phyloP scores from a whole-genome alignment of 371 early-diverging fungal genomes.

The Gilbertella persicaria region DNA sequence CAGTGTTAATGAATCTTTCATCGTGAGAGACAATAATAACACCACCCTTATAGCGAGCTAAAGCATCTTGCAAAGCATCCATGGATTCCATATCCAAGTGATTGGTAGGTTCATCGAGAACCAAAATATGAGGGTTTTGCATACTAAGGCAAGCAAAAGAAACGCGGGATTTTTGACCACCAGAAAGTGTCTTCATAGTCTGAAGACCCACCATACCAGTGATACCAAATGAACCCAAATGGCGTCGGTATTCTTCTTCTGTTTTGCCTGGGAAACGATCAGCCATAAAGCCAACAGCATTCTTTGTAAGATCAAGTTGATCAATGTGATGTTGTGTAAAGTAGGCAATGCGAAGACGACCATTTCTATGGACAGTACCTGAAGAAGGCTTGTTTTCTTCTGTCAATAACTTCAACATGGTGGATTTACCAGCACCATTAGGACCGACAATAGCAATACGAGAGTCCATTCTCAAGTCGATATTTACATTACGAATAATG shows the following conservation, averaged over 20 bases:
- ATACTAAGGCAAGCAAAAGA: conserved; percentile 95
- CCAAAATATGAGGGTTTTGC: conserved; percentile 92
- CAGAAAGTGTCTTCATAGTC: conserved; percentile 92
- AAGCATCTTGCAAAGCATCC: conserved; percentile 83
- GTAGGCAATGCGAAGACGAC: conserved; percentile 92
- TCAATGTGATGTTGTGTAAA: conserved; percentile 99
- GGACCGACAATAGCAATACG: conserved; percentile 95
- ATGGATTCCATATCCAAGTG: conserved; percentile 93
- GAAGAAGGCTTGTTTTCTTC: conserved; percentile 75
- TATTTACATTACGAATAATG: conserved; percentile 81
- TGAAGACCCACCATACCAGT: conserved; percentile 95
- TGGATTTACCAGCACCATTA: conserved; percentile 89
- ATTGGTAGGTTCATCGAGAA: conserved; percentile 95
- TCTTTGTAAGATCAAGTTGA: conserved; percentile 83
- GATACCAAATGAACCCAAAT: conserved; percentile 93
- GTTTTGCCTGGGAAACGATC: conserved; percentile 86
- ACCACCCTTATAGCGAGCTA: conserved; percentile 84
- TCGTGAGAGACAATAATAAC: conserved; percentile 95
- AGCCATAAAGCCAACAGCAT: conserved; percentile 88
- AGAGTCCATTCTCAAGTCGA: conserved; percentile 95
- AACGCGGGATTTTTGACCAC: conserved; percentile 98
- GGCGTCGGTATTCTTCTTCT: conserved; percentile 95
- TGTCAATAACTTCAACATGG: conserved; percentile 89
- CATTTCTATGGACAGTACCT: conserved; percentile 88
- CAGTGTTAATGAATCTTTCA: conserved; percentile 84